Conservation (phyloP, 163 green algal genomes). For the Scenedesmus sp. region DNA sequence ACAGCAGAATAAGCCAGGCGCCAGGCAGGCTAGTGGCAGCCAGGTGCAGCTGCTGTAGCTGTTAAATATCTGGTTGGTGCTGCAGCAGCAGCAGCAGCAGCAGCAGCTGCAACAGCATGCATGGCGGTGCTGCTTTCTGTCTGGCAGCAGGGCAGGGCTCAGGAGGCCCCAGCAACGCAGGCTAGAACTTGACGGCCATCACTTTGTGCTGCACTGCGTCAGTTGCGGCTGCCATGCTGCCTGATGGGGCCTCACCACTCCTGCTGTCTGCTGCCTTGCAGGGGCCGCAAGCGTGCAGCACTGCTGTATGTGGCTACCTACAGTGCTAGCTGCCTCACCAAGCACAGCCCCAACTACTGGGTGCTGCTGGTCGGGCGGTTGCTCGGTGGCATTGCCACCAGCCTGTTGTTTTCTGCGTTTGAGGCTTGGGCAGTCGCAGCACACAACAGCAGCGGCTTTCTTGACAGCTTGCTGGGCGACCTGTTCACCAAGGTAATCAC, state of each 20-base stretch:
- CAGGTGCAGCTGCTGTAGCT: too few species aligned
- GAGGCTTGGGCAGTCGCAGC: constrained; percentile 98
- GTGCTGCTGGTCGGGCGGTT: constrained; percentile 87
- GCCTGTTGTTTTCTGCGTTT: constrained; percentile 91
- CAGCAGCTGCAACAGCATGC: not conserved
- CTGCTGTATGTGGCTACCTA: constrained; percentile 84
- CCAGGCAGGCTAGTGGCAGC: too few species aligned
- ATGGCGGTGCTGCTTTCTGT: not conserved
- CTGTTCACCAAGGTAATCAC: constrained; percentile 37
- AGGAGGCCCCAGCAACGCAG: too few species aligned
- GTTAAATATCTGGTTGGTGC: too few species aligned
- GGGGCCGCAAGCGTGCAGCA: constrained; percentile 74
- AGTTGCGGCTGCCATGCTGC: not conserved
- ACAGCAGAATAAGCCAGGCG: too few species aligned
- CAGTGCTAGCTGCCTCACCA: constrained; percentile 82
- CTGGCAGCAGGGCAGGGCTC: not conserved
- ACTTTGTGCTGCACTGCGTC: not conserved
- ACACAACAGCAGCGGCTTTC: constrained; percentile 90
- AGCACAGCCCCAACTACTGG: constrained; percentile 83
- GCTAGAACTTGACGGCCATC: too few species aligned
- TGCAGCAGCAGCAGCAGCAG: not conserved
- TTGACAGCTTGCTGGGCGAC: constrained; percentile 80
- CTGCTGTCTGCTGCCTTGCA: not conserved
- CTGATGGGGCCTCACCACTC: not conserved
- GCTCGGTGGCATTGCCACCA: constrained; percentile 88